Evolutionary conservation across 1,284 basidiomycete species (phyloP), one percentile per base, ranked within the genome.

Genomic region (Rhizopogon parksii): DNA sequence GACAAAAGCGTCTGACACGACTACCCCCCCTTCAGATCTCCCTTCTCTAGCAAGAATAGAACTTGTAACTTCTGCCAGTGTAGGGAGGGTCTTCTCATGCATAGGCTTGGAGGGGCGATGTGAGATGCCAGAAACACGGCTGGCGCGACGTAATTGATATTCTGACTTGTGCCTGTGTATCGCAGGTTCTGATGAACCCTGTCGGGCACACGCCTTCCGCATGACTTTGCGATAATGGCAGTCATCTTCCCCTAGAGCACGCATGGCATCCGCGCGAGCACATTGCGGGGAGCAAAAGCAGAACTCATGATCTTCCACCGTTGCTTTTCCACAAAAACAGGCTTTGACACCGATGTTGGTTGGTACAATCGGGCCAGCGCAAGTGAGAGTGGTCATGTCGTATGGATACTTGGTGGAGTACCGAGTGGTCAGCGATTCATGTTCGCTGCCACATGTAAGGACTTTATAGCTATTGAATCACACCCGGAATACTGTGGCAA

Each of bases 281-380:
- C 66, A 67, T 0, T 50, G 1, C 0, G 50, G 53, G 17, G 66
- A 68, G 35, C 63, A 65, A 36, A 55, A 68, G 51, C 48, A 66
- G 36, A 56, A 64, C 0, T 68, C 65, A 25, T 65, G 66, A n/a
- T 43, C 52, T 37, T 55, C 49, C 0, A 52, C 30, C 0, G 63
- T 63, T 35, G 21, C 35, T 17, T 42, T 53, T 15, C 66, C 66
- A 14, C 63, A 67, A 39, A 58, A 58, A 43, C 63, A 68, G 21
- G 53, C 15, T 12, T 40, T 47, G 11, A 47, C 43, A 9, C 47
- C 47, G 6, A 49, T 40, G n/a, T 47, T 25, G 19, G 59, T 40
- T 1, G 54, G 53, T 17, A 52, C 35, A 8, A 47, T 60, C 24
- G 48, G 36, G 17, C 62, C 60, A 36, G 52, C 2, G 4, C 9